Conservation (phyloP, 192 early-diverging fungal species). For the Entophlyctis luteolus region DNA sequence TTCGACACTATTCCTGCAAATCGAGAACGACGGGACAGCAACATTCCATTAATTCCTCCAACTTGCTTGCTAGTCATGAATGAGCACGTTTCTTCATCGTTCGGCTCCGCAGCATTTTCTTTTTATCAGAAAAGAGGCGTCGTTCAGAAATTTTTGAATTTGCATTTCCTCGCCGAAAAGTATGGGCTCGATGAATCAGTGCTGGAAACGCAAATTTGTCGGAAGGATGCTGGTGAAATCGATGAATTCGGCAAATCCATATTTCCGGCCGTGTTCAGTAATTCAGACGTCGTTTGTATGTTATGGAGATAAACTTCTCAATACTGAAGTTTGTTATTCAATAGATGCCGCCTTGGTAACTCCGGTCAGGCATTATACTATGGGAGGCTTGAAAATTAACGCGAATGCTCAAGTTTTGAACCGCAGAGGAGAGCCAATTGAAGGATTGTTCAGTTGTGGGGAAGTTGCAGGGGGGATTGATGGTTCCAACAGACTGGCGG, state of each 20-base stretch:
- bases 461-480: conserved; percentile 42
- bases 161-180: background rate
- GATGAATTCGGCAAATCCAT: conserved; percentile 17
- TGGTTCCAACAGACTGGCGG: conserved; percentile 40
- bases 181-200: background rate
- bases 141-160: conserved; percentile 22
- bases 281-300: conserved; percentile 38
- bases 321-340: background rate
- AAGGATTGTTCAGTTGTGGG: conserved; percentile 37
- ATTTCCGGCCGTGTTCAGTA: background rate
- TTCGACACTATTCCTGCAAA: background rate
- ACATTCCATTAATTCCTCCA: background rate
- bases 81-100: conserved; percentile 34
- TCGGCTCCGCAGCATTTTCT: conserved; percentile 38
- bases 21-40: background rate
- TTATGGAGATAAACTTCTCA: background rate
- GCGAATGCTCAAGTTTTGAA: conserved; percentile 5
- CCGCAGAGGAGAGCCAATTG: background rate
- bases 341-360: conserved; percentile 47
- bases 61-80: conserved; percentile 36
- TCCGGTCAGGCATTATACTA: conserved; percentile 83
- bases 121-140: conserved; percentile 46
- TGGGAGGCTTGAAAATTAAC: conserved; percentile 57
- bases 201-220: background rate
- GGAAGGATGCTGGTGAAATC: background rate